A percentile compares a stretch with the other conserved stretches of the same genome.
These are phyloP conservation scores for Chaetomium strumarium DNA, from an alignment of 2,329 filamentous ascomycete genomes.

Conservation along the genomic window DNA sequence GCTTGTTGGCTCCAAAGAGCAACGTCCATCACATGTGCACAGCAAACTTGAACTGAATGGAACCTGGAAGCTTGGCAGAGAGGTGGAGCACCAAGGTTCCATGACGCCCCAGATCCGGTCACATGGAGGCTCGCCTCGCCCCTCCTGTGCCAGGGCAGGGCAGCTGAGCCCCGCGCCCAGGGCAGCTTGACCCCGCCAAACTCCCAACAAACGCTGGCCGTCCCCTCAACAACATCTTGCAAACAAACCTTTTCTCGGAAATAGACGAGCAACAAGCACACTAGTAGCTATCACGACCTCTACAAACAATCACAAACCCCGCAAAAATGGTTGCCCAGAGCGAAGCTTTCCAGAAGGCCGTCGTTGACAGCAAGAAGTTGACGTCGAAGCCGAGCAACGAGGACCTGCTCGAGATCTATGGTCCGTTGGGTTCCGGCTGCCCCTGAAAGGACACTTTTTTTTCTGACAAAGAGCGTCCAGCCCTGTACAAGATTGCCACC, in stretches of 20 bases:
- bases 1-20: too few relatives aligned
- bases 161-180: constrained; percentile 14
- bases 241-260: background rate
- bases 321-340: constrained; percentile 38
- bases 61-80: constrained; percentile 1
- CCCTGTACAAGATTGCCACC: constrained; percentile 52
- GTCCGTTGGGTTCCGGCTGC: constrained; percentile 33
- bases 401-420: constrained; percentile 59
- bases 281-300: background rate
- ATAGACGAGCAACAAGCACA: background rate
- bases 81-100: too few relatives aligned
- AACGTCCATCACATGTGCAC: too few relatives aligned
- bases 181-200: constrained; percentile 16
- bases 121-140: background rate
- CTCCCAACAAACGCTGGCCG: constrained; percentile 15
- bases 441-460: background rate
- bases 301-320: background rate
- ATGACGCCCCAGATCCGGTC: constrained; percentile 10
- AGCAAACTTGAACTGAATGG: too few relatives aligned
- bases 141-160: constrained; percentile 8
- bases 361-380: constrained; percentile 61
- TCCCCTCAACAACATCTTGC: constrained; percentile 13
- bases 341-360: constrained; percentile 50
- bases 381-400: constrained; percentile 57
- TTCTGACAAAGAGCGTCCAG: constrained; percentile 30